phyloP scores from a whole-genome alignment of 129 eudicot genomes.

The Helianthus tuberosus region DNA sequence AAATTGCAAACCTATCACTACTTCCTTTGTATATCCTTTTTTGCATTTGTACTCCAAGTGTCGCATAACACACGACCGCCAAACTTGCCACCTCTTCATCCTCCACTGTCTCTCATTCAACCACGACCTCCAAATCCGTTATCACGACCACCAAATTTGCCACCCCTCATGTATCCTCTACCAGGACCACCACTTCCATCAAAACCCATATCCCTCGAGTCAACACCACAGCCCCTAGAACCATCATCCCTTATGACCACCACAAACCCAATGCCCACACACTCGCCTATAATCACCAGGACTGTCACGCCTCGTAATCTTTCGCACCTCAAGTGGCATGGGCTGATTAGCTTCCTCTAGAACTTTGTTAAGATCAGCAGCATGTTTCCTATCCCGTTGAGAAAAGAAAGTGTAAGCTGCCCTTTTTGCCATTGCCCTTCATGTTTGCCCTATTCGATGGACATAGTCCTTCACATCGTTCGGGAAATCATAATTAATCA shows the following conservation, averaged over 20 bases:
- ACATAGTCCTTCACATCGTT: too few species aligned
- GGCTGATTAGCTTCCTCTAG: constrained; percentile 61
- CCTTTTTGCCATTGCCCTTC: too few species aligned
- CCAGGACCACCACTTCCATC: constrained; percentile 32
- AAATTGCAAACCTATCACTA: too few species aligned
- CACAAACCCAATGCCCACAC: constrained; percentile 74
- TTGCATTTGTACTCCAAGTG: too few species aligned
- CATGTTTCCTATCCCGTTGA: too few species aligned
- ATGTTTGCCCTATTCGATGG: too few species aligned
- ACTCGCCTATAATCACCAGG: constrained; percentile 54
- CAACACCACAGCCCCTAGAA: constrained; percentile 43
- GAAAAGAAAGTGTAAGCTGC: too few species aligned
- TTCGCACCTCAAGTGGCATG: constrained; percentile 38
- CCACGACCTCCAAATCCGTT: constrained; percentile 46
- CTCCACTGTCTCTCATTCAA: constrained; percentile 43
- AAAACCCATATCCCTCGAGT: constrained; percentile 33
- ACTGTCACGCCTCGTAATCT: constrained; percentile 83
- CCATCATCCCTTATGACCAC: too few species aligned
- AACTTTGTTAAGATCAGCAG: constrained; percentile 71
- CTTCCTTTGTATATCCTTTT: too few species aligned
- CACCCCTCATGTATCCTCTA: constrained; percentile 45
- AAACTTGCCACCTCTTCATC: constrained; percentile 55
- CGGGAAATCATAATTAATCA: constrained; percentile 90
- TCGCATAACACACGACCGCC: constrained; percentile 2
- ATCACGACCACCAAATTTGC: constrained; percentile 75